Conservation (phyloP, 495 filamentous ascomycete genomes). For the Hypoxylon trugodes region DNA sequence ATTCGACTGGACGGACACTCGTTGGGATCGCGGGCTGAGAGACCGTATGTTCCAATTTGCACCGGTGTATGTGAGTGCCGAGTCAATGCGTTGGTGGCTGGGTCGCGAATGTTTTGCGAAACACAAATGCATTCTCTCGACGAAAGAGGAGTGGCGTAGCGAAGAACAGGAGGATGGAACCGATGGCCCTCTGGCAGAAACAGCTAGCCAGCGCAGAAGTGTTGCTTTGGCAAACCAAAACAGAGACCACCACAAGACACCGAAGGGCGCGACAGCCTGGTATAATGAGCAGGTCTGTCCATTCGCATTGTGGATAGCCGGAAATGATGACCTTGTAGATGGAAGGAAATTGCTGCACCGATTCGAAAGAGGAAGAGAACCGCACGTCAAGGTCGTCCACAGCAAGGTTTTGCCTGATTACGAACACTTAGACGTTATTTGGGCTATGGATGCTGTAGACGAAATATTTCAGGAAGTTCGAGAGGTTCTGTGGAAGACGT, state of each 20-base stretch:
- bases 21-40: slow-evolving; percentile 85
- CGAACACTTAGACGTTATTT: slow-evolving; percentile 95
- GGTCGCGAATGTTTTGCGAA: slow-evolving; percentile 89
- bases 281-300: slow-evolving; percentile 82
- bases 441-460: slow-evolving; percentile 90
- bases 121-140: slow-evolving; percentile 89
- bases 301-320: slow-evolving; percentile 88
- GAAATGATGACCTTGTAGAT: slow-evolving; percentile 85
- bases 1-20: slow-evolving; percentile 85
- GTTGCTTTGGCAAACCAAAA: neutral
- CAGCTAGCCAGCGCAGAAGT: slow-evolving; percentile 11
- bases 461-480: slow-evolving; percentile 83
- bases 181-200: slow-evolving; percentile 37
- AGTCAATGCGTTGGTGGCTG: slow-evolving; percentile 97
- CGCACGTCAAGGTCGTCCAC: slow-evolving; percentile 82
- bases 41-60: slow-evolving; percentile 91
- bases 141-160: slow-evolving; percentile 68
- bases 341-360: slow-evolving; percentile 75
- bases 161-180: slow-evolving; percentile 71
- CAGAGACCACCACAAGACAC: slow-evolving; percentile 35
- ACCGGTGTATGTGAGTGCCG: slow-evolving; percentile 87
- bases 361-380: slow-evolving; percentile 81
- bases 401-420: slow-evolving; percentile 86
- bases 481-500: slow-evolving; percentile 83
- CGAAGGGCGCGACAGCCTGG: slow-evolving; percentile 70